A percentile compares a stretch with the other conserved stretches of the same genome.
These are phyloP conservation scores for Aspergillus brasiliensis DNA, from an alignment of 2,329 filamentous ascomycete species.

Conservation along the genomic window DNA sequence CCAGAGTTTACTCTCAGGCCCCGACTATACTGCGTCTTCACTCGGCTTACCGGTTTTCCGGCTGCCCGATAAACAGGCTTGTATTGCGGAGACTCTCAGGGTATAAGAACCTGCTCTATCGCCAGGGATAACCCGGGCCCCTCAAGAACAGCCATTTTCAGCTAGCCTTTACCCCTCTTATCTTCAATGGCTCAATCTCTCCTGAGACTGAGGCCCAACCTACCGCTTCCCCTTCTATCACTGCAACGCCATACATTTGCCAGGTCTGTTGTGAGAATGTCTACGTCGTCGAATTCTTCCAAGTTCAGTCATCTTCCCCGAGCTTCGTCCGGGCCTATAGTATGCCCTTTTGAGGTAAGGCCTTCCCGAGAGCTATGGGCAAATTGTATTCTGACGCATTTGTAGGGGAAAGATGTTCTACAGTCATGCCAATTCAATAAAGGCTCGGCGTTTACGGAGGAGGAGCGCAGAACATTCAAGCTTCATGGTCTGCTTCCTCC, in stretches of 20 bases:
- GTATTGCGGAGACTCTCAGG: background rate
- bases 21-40: background rate
- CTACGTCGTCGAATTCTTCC: conserved; percentile 16
- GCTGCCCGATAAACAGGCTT: background rate
- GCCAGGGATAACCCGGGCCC: background rate
- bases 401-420: conserved; percentile 57
- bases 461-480: conserved; percentile 70
- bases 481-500: conserved; percentile 73
- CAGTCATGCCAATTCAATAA: conserved; percentile 76
- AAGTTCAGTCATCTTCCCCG: conserved; percentile 37
- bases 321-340: conserved; percentile 30
- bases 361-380: too few relatives aligned
- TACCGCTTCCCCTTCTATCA: background rate
- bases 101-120: background rate
- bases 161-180: background rate
- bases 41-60: background rate
- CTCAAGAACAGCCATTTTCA: background rate
- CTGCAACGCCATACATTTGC: background rate
- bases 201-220: background rate
- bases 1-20: background rate
- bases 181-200: background rate
- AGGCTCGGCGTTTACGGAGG: conserved; percentile 71
- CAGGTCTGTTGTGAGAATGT: conserved; percentile 10
- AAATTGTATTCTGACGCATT: background rate
- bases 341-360: conserved; percentile 32